These are phyloP conservation scores for Amaranthus cruentus DNA, from an alignment of 148 eudicot species.

Conservation along the genomic window DNA sequence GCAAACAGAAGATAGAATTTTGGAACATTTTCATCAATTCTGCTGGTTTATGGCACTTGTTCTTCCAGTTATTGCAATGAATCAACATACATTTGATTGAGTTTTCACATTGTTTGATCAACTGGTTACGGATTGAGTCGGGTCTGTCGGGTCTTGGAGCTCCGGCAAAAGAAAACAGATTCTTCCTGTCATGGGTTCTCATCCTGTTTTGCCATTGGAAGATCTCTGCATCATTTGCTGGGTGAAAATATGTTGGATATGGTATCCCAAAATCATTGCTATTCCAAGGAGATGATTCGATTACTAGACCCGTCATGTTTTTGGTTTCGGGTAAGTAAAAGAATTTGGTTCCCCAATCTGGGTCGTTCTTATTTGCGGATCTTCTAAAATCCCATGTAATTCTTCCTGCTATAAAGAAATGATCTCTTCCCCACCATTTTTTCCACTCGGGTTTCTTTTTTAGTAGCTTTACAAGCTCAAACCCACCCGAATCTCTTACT, in stretches of 20 bases:
- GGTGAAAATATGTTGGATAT: conserved; percentile 76
- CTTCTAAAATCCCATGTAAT: conserved; percentile 71
- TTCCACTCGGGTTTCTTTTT: conserved; percentile 48
- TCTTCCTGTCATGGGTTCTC: conserved; percentile 25
- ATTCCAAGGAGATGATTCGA: conserved; percentile 56
- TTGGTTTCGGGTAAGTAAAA: conserved; percentile 43
- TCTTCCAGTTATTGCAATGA: conserved; percentile 39
- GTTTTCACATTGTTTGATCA: conserved; percentile 40
- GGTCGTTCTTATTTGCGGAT: conserved; percentile 35
- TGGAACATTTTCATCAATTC: conserved; percentile 51
- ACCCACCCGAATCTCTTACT: conserved; percentile 39
- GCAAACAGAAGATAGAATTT: conserved; percentile 59
- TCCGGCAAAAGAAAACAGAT: conserved; percentile 66
- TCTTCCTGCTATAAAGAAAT: conserved; percentile 63
- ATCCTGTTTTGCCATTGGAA: conserved; percentile 47
- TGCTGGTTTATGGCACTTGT: conserved; percentile 42
- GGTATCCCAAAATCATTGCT: conserved; percentile 61
- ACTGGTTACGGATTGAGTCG: conserved; percentile 48
- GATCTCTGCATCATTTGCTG: conserved; percentile 38
- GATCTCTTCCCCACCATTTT: conserved; percentile 53
- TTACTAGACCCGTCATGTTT: conserved; percentile 44
- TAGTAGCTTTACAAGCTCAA: conserved; percentile 42
- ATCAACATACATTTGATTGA: conserved; percentile 40
- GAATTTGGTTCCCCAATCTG: conserved; percentile 64
- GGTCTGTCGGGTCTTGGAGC: conserved; percentile 48